Base-by-base conservation (phyloP, 371 early-diverging fungal genomes). In the Mucor irregularis region DNA sequence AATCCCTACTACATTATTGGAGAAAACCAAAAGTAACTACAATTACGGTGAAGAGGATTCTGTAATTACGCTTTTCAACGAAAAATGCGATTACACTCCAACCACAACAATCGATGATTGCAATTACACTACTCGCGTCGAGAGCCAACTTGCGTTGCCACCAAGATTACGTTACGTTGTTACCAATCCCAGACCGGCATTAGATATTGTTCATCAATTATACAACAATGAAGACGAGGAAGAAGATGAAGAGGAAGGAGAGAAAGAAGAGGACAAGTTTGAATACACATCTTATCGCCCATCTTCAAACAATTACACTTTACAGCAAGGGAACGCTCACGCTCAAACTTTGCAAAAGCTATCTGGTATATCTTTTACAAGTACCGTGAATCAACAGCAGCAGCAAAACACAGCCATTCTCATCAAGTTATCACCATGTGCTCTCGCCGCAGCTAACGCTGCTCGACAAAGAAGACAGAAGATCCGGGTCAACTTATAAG, bases 391-490 rank as follows among this genome's bases (percentile, higher is more conserved):
- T 21, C 16, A 38, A 44, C 11, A 46, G 28, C n/a, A n/a, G n/a
- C n/a, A n/a, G 17, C 44, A 46, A 4, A 56, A 52, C 14, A 62
- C 56, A 10, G 64, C 64, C n/a, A 59, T 64, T 1, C 46, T 58
- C 11, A 64, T 64, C 9, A 50, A 38, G 2, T 14, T 64, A 44
- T 64, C 64, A 4, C 51, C 64, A 8, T 31, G 14, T 42, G 54
- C 64, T 7, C 47, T 64, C 16, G 58, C 64, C 17, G 64, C 64
- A n/a, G 64, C 51, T n/a, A 64, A 53, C 35, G 50, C 49, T 11
- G 64, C 63, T 29, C 39, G 59, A 53, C 64, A 56, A 39, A 60
- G 38, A 28, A 13, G 61, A 50, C 50, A 49, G 30, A 55, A 47
- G 19, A 28, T 35, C 6, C 31, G 35, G 34, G 35, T 25, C 17